Percentiles rank a stretch among this genome's conserved stretches.
Conservation (phyloP, 768 basidiomycete genomes). For the Trametes cinnabarina region DNA sequence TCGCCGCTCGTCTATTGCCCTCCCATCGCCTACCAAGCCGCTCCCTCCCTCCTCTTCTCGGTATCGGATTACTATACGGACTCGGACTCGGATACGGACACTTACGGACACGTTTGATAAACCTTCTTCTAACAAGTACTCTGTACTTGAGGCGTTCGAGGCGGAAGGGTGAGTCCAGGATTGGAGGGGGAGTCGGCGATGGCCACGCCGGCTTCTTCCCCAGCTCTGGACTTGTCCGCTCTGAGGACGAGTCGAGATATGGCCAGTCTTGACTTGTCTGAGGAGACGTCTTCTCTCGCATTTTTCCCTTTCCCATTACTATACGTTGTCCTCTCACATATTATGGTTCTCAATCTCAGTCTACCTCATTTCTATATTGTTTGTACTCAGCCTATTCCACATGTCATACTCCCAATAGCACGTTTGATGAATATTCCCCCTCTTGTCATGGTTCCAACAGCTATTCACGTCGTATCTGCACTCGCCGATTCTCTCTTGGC, state of each 20-base stretch:
- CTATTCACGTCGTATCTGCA: no score
- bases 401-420: no score
- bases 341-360: neutral
- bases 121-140: neutral
- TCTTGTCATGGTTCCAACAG: no score
- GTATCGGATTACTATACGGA: neutral
- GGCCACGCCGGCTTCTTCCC: neutral
- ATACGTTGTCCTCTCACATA: neutral
- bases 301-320: neutral
- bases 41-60: neutral
- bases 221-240: neutral
- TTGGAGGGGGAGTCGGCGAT: neutral
- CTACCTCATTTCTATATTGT: no score
- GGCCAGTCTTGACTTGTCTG: neutral
- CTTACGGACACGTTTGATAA: neutral
- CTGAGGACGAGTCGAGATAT: neutral
- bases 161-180: neutral
- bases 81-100: neutral
- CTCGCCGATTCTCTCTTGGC: no score
- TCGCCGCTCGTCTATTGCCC: neutral
- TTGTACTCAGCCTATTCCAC: no score
- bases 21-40: neutral
- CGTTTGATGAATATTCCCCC: no score
- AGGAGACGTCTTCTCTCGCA: neutral
- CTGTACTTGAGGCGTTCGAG: constrained; percentile 5